These are phyloP conservation scores for Exophiala xenobiotica DNA, from an alignment of 2,329 filamentous ascomycete species.

Conservation along the genomic window DNA sequence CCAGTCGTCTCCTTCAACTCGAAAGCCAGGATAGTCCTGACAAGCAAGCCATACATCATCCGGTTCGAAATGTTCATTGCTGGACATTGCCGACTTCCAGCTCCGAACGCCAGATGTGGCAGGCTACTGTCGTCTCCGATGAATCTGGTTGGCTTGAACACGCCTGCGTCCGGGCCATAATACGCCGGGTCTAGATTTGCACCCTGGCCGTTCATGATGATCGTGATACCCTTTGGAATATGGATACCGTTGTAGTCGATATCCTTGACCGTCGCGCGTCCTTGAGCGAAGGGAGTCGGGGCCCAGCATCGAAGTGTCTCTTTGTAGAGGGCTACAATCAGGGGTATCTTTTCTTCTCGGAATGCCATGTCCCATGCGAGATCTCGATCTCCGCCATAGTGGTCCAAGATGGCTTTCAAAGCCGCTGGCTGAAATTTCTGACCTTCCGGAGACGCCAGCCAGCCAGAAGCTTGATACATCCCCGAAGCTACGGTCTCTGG, in stretches of 20 bases:
- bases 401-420: constrained; percentile 2
- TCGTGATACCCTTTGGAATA: constrained; percentile 8
- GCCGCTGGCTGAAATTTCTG: neutral
- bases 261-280: neutral
- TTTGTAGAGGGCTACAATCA: constrained; percentile 9
- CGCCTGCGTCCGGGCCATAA: constrained; percentile 8
- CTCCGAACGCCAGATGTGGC: constrained; percentile 9
- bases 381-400: neutral
- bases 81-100: constrained; percentile 6
- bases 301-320: constrained; percentile 9
- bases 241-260: neutral
- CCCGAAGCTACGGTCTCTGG: constrained; percentile 7
- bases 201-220: constrained; percentile 11
- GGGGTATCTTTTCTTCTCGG: constrained; percentile 2
- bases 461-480: constrained; percentile 7
- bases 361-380: constrained; percentile 5
- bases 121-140: neutral
- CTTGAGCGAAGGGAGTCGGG: neutral
- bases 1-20: neutral
- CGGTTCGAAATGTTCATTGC: constrained; percentile 6
- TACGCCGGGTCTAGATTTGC: constrained; percentile 5
- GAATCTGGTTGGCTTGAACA: constrained; percentile 10
- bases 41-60: constrained; percentile 6
- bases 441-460: constrained; percentile 1
- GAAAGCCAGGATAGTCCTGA: constrained; percentile 7